Evolutionary conservation across 208 protist genomes (phyloP), one percentile per base, ranked within the genome.

Genomic region (Trypanosoma cruzi): DNA sequence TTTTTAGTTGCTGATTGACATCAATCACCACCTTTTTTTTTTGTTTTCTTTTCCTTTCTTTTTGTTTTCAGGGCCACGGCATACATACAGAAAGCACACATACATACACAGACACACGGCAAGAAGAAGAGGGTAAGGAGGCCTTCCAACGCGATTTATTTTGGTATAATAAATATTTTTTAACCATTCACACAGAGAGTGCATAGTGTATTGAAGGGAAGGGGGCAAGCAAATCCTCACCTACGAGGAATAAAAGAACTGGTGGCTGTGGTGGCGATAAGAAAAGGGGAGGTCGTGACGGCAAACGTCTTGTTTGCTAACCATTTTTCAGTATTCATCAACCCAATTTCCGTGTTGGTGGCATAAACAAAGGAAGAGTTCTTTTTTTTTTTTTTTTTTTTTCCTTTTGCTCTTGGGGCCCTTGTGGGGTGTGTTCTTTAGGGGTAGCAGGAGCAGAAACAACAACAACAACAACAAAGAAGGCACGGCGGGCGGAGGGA

Each of bases 41-140:
- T 59, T n/a, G n/a, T n/a, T n/a, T 63, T 54, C 29, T 70, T 26
- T n/a, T 31, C 49, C 44, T 36, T 71, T 40, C 58, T 60, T 57
- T 48, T 36, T 69, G 20, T 55, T 37, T 20, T 58, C 50, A 37
- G 24, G 50, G 59, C 28, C 14, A 4, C 24, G 22, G 37, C 26
- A 36, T 52, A 28, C 49, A 55, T 46, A 0, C n/a, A 18, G 18
- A 24, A 18, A 26, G 48, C 48, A 52, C 48, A 52, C 8, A 26
- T 2, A 52, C 1, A 26, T 11, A n/a, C 48, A 52, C 48, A 8
- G n/a, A 26, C n/a, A n/a, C n/a, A n/a, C n/a, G n/a, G n/a, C n/a
- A 44, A 14, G 40, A 14, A 7, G 40, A 18, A 44, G 40, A 13
- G 8, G 40, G 40, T 2, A 14, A 2, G 4, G 40, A 44, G 40